Conservation (phyloP, 106 monocot species). For the Apostasia shenzhenica region DNA sequence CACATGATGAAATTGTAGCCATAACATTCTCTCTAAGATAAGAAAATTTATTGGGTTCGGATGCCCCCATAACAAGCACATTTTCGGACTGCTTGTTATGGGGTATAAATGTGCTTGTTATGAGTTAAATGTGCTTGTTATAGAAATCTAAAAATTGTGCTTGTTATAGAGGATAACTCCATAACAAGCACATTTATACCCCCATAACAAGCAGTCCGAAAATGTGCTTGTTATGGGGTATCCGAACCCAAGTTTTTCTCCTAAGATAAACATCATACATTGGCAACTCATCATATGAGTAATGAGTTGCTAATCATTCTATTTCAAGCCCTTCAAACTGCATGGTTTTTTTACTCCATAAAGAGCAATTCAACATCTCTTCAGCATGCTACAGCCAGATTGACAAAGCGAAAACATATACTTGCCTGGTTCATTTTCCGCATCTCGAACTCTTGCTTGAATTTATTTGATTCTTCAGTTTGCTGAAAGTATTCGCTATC, state of each 20-base stretch:
- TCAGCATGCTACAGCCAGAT: neutral
- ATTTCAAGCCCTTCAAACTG: neutral
- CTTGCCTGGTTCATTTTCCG: slow-evolving; percentile 91
- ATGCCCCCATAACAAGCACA: no score
- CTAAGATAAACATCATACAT: neutral
- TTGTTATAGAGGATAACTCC: no score
- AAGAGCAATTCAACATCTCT: neutral
- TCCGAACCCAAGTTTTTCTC: no score
- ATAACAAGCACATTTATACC: no score
- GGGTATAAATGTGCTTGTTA: no score
- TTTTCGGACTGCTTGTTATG: no score
- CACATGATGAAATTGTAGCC: no score
- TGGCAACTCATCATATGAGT: neutral
- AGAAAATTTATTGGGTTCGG: no score
- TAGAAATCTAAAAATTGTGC: no score
- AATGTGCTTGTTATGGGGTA: no score
- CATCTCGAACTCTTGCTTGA: slow-evolving; percentile 93
- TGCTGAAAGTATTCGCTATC: slow-evolving; percentile 82
- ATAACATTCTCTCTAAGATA: neutral
- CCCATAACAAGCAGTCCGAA: no score
- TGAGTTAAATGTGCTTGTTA: no score
- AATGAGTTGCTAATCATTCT: neutral
- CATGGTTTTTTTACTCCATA: neutral
- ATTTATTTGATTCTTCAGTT: slow-evolving; percentile 81
- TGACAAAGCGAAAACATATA: neutral